Conservation (phyloP, 148 eudicot genomes). For the Rhododendron griersonianum region DNA sequence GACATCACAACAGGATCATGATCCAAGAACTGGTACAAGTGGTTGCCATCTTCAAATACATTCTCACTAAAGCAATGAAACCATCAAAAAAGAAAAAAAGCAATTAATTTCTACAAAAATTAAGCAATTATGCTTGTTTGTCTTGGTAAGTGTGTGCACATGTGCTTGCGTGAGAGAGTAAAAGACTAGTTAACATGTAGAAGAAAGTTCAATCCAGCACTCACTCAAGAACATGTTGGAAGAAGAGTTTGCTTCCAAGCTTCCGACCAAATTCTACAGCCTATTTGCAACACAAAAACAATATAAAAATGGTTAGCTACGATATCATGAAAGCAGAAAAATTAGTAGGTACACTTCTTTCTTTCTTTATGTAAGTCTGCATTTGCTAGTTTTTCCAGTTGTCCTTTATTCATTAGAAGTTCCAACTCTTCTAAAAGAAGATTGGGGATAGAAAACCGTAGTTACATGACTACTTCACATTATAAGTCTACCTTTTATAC, state of each 20-base stretch:
- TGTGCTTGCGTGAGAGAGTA: not conserved
- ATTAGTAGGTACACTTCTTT: not conserved
- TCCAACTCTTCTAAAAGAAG: not conserved
- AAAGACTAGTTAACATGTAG: not conserved
- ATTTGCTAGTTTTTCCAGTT: not conserved
- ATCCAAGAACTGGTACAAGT: slow-evolving; percentile 47
- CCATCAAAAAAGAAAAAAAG: slow-evolving; percentile 4
- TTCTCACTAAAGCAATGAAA: slow-evolving; percentile 30
- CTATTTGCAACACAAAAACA: slow-evolving; percentile 18
- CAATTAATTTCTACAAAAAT: not conserved
- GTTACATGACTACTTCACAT: not conserved
- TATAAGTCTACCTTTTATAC: not conserved
- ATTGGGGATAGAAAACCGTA: not conserved
- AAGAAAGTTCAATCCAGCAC: slow-evolving; percentile 8
- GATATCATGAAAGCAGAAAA: not conserved
- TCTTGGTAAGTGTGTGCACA: not conserved
- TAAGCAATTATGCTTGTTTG: not conserved
- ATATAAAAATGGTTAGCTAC: not conserved
- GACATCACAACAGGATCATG: slow-evolving; percentile 42
- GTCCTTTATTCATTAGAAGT: not conserved
- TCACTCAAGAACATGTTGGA: slow-evolving; percentile 46
- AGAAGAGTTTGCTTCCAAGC: slow-evolving; percentile 45
- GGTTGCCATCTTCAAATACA: slow-evolving; percentile 48
- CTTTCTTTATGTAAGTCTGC: not conserved
- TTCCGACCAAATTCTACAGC: slow-evolving; percentile 50